phyloP scores from a whole-genome alignment of 192 early-diverging fungal species.

The Helicostylum pulchrum region DNA sequence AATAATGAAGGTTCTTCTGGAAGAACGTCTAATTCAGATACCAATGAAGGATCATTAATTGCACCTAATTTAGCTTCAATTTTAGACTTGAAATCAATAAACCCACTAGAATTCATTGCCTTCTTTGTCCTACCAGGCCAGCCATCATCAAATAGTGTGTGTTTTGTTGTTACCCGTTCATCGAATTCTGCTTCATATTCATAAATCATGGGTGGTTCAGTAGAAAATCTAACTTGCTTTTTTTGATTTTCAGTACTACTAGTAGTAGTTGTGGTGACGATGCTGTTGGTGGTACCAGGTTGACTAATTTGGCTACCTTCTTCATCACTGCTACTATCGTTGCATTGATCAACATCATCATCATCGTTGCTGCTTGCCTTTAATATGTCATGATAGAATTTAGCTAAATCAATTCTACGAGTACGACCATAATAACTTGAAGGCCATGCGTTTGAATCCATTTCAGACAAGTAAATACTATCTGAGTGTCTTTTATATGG shows the following conservation, averaged over 20 bases:
- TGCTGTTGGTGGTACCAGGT: background rate
- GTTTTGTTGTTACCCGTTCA: background rate
- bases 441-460: slow-evolving; percentile 13
- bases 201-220: slow-evolving; percentile 6
- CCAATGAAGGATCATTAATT: background rate
- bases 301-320: background rate
- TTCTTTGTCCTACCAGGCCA: slow-evolving; percentile 12
- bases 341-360: too few relatives aligned
- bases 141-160: slow-evolving; percentile 1
- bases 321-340: too few relatives aligned
- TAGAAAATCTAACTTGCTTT: background rate
- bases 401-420: slow-evolving; percentile 13
- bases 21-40: slow-evolving; percentile 4
- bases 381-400: slow-evolving; percentile 12
- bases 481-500: background rate
- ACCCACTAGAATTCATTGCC: background rate
- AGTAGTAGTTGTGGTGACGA: background rate
- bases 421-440: slow-evolving; percentile 6
- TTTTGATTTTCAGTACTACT: background rate
- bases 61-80: slow-evolving; percentile 14
- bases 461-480: background rate
- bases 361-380: background rate
- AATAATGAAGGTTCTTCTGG: background rate
- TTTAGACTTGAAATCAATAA: slow-evolving; percentile 15
- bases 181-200: slow-evolving; percentile 19